Evolutionary conservation across 2,329 filamentous ascomycete species (phyloP).

Genomic region (Teratosphaeria zuluensis): DNA sequence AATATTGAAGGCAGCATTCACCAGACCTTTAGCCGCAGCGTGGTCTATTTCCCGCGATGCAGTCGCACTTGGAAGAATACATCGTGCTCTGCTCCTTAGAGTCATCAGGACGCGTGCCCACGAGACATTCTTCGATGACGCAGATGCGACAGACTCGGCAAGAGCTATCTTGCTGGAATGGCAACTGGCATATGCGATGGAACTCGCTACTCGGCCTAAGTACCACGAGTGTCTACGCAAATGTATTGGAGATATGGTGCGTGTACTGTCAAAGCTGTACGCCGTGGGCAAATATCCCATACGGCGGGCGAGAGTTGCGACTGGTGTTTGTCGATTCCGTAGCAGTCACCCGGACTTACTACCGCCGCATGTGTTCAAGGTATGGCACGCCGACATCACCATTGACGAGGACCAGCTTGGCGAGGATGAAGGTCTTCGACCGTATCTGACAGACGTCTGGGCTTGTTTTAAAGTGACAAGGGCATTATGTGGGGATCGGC

Average conservation of each 20-base stretch:
- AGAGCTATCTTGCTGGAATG: conserved; percentile 34
- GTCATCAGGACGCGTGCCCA: conserved; percentile 1
- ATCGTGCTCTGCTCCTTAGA: conserved; percentile 14
- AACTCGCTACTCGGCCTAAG: conserved; percentile 15
- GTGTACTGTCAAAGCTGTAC: conserved; percentile 14
- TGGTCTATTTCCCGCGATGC: conserved; percentile 13
- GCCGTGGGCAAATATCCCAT: conserved; percentile 14
- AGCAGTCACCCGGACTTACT: conserved; percentile 16
- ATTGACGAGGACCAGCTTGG: conserved; percentile 9
- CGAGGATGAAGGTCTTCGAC: conserved; percentile 25
- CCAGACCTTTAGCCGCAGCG: conserved; percentile 30
- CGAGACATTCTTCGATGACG: conserved; percentile 26
- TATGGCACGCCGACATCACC: conserved; percentile 3
- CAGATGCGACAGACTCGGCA: conserved; percentile 17
- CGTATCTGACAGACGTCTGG: conserved; percentile 27
- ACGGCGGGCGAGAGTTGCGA: conserved; percentile 18
- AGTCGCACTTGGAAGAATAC: conserved; percentile 12
- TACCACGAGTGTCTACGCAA: conserved; percentile 8
- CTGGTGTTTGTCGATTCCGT: conserved; percentile 12
- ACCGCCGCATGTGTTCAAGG: conserved; percentile 4
- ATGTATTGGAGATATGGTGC: conserved; percentile 11
- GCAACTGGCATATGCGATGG: conserved; percentile 25
- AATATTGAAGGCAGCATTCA: conserved; percentile 43
- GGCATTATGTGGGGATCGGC: conserved; percentile 30
- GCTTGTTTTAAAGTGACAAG: conserved; percentile 31